Percentiles rank a stretch among this genome's conserved stretches.
These are phyloP conservation scores for Pouteria glomerata DNA, from an alignment of 148 eudicot genomes.

Conservation along the genomic window DNA sequence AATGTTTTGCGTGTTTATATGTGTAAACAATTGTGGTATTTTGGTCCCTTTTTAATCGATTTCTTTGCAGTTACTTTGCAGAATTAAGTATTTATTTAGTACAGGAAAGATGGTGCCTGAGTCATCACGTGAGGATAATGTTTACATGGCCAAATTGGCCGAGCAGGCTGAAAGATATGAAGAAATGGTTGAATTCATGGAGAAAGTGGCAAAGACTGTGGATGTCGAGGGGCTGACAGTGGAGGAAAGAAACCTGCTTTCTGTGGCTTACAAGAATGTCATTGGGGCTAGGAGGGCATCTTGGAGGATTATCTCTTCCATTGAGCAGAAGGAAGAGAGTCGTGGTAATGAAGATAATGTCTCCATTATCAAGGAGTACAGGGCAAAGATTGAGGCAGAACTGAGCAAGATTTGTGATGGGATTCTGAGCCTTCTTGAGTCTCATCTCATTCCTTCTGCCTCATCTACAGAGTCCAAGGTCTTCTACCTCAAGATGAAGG, in stretches of 20 bases:
- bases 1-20: neutral
- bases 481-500: slow-evolving; percentile 88
- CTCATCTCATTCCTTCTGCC: slow-evolving; percentile 60
- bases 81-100: neutral
- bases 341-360: slow-evolving; percentile 81
- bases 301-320: slow-evolving; percentile 84
- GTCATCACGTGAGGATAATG: slow-evolving; percentile 58
- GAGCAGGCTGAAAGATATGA: slow-evolving; percentile 90
- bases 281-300: slow-evolving; percentile 88
- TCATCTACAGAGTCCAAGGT: slow-evolving; percentile 73
- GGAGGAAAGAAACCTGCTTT: slow-evolving; percentile 77
- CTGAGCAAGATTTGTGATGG: slow-evolving; percentile 76
- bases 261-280: slow-evolving; percentile 83
- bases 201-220: slow-evolving; percentile 58
- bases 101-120: slow-evolving; percentile 36
- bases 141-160: slow-evolving; percentile 80
- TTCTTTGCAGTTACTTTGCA: slow-evolving; percentile 4
- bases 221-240: slow-evolving; percentile 62
- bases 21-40: neutral
- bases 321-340: slow-evolving; percentile 83
- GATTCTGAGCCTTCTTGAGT: slow-evolving; percentile 61
- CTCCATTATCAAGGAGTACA: slow-evolving; percentile 59
- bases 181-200: slow-evolving; percentile 84
- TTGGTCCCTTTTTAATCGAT: neutral
- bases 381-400: slow-evolving; percentile 67